A percentile compares a stretch with the other conserved stretches of the same genome.
Conservation (phyloP, 1,284 basidiomycete genomes). For the Rhodotorula mucilaginosa region DNA sequence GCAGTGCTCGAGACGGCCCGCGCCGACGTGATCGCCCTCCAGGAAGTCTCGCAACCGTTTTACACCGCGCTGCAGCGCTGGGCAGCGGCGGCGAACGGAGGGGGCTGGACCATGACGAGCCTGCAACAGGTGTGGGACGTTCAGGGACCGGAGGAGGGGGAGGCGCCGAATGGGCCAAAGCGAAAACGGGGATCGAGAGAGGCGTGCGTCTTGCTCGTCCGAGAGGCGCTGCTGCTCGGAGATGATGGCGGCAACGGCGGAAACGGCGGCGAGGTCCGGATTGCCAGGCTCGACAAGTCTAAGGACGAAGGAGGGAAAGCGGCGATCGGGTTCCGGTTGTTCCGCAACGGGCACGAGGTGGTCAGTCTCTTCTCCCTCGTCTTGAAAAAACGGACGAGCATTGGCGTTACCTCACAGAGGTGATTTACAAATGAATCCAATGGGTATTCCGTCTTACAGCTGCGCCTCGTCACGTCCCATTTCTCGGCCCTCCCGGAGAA, state of each 20-base stretch:
- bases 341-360: neutral
- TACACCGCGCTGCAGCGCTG: constrained; percentile 3
- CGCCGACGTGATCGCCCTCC: constrained; percentile 18
- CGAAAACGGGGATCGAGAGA: constrained; percentile 8
- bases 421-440: too few species aligned
- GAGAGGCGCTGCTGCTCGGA: too few species aligned
- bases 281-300: constrained; percentile 7
- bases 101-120: neutral
- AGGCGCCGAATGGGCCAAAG: constrained; percentile 1
- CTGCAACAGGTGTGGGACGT: constrained; percentile 11
- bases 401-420: too few species aligned
- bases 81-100: neutral
- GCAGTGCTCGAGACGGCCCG: neutral
- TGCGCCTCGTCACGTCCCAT: constrained; percentile 33
- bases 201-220: constrained; percentile 22
- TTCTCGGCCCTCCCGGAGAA: constrained; percentile 30
- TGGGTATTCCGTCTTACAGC: neutral
- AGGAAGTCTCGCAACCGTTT: constrained; percentile 24
- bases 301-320: constrained; percentile 26
- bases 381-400: neutral
- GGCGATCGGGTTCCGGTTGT: neutral
- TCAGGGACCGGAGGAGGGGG: constrained; percentile 4
- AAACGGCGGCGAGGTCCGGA: neutral
- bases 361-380: neutral
- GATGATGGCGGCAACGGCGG: neutral